Percentiles rank a stretch among this genome's conserved stretches.
These are phyloP conservation scores for Ambrosia trifida DNA, from an alignment of 129 eudicot species.

Conservation along the genomic window DNA sequence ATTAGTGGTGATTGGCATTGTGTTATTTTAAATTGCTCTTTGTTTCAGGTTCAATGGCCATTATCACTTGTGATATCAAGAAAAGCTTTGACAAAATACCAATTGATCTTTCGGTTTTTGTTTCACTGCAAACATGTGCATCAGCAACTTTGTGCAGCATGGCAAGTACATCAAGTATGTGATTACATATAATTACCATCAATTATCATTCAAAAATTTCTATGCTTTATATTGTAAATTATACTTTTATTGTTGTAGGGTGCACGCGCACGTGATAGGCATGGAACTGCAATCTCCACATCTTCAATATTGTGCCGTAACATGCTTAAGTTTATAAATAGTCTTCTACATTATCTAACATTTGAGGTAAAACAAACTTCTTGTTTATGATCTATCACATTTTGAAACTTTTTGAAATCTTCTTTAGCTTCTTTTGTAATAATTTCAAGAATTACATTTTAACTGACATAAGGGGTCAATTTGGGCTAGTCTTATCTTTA, in stretches of 20 bases:
- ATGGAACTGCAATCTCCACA: conserved; percentile 82
- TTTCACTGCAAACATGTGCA: conserved; percentile 95
- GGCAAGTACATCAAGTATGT: conserved; percentile 96
- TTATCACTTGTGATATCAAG: conserved; percentile 89
- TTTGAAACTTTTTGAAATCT: not conserved
- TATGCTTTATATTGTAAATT: conserved; percentile 6
- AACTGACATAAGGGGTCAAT: not conserved
- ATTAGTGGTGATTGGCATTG: not conserved
- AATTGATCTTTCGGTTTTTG: conserved; percentile 78
- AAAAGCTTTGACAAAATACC: conserved; percentile 91
- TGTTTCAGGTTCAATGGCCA: conserved; percentile 89
- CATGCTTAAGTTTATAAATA: conserved; percentile 91
- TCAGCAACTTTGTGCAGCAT: conserved; percentile 94
- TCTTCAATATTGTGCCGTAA: conserved; percentile 90
- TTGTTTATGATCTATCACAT: conserved; percentile 7
- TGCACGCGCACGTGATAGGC: conserved; percentile 81
- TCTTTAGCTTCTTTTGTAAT: conserved; percentile 7
- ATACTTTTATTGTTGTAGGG: conserved; percentile 54
- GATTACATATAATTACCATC: conserved; percentile 10
- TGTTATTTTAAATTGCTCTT: not conserved
- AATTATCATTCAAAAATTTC: not conserved
- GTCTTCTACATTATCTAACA: conserved; percentile 93
- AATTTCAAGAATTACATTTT: not conserved
- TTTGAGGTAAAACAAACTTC: conserved; percentile 67
- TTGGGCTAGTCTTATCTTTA: not conserved